These are phyloP conservation scores for Pseudozyma hubeiensis DNA, from an alignment of 1,284 basidiomycete genomes.

Conservation along the genomic window DNA sequence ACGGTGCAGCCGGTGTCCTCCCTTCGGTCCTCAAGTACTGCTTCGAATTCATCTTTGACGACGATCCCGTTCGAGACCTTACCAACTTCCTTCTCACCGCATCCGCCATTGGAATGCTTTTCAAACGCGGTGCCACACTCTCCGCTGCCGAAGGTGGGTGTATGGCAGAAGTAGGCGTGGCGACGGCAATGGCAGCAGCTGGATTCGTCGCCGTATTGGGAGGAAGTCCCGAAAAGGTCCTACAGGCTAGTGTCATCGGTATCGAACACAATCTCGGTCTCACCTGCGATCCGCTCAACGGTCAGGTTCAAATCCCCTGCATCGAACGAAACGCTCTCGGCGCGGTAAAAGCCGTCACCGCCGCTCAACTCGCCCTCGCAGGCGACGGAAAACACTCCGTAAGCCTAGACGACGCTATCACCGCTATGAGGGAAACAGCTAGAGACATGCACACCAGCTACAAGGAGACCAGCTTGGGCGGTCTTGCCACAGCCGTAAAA, in stretches of 20 bases:
- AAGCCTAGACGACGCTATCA: constrained; percentile 92
- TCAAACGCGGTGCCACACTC: constrained; percentile 95
- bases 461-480: constrained; percentile 61
- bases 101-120: constrained; percentile 90
- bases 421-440: constrained; percentile 92
- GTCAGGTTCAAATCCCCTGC: constrained; percentile 89
- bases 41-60: constrained; percentile 78
- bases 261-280: constrained; percentile 73
- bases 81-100: constrained; percentile 87
- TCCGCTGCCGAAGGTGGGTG: constrained; percentile 82
- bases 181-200: constrained; percentile 90
- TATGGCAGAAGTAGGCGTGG: constrained; percentile 74
- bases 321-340: constrained; percentile 86
- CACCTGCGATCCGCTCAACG: constrained; percentile 69
- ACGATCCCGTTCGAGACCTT: constrained; percentile 86
- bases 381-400: constrained; percentile 83
- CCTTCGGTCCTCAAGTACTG: constrained; percentile 87
- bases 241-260: constrained; percentile 91
- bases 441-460: constrained; percentile 71
- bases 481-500: constrained; percentile 59
- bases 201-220: constrained; percentile 85
- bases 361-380: constrained; percentile 90
- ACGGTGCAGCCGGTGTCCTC: constrained; percentile 81
- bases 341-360: constrained; percentile 72
- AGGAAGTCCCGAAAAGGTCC: constrained; percentile 69